Evolutionary conservation across 2,329 filamentous ascomycete genomes (phyloP).

Genomic region (Penicillium brasilianum): DNA sequence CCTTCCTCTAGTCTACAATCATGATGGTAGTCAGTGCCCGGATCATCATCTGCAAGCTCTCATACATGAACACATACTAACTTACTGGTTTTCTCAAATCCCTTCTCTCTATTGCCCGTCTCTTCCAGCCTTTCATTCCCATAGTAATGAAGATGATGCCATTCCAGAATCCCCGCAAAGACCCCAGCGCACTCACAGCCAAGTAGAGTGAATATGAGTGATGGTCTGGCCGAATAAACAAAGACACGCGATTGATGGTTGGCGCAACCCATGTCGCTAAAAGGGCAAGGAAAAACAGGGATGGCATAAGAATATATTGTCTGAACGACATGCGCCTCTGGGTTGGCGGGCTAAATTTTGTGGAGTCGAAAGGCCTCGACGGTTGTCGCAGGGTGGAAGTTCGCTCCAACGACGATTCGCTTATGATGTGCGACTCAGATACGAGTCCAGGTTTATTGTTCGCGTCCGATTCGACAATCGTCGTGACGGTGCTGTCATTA

Average conservation of each 20-base stretch:
- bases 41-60: neutral
- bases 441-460: neutral
- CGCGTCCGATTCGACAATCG: constrained; percentile 16
- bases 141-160: constrained; percentile 46
- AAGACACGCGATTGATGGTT: constrained; percentile 43
- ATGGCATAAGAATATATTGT: constrained; percentile 48
- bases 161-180: constrained; percentile 47
- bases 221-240: constrained; percentile 36
- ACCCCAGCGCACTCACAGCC: constrained; percentile 42
- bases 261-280: constrained; percentile 45
- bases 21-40: neutral
- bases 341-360: constrained; percentile 16
- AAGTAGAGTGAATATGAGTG: constrained; percentile 39
- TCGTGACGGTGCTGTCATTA: constrained; percentile 14
- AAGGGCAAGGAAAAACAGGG: constrained; percentile 44
- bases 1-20: neutral
- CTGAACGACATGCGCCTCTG: constrained; percentile 42
- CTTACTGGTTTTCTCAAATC: constrained; percentile 5
- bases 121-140: constrained; percentile 42
- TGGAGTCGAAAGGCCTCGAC: neutral
- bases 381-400: neutral
- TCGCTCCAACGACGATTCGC: constrained; percentile 18
- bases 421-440: constrained; percentile 17
- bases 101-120: constrained; percentile 7
- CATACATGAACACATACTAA: neutral